Evolutionary conservation across 768 basidiomycete species (phyloP), one percentile per base, ranked within the genome.

Genomic region (Tricholoma saponaceum): DNA sequence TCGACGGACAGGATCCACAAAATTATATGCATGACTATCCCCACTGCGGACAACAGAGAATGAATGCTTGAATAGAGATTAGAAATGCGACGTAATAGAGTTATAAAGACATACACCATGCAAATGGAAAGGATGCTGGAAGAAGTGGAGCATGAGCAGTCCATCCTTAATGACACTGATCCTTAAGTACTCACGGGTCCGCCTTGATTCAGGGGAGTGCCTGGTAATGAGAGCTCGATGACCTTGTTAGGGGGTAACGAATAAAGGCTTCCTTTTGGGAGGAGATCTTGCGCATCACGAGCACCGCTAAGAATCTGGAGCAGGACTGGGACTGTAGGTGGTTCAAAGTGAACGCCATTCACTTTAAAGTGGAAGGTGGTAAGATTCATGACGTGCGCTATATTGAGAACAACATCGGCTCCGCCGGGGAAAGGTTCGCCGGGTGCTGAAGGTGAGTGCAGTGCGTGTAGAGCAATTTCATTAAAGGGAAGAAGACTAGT

Each of bases 271-370:
- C 78, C 79, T 1, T 66, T 39, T 0, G 75, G 70, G 2, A 76
- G 67, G 22, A 83, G 62, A 18, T 75, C 71, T 22, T 74, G 69
- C 0, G 77, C 73, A 2, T 53, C 60, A 12, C 68, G 64, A 6
- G 73, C 69, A 8, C 80, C 80, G 58, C 76, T 79, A 13, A 82
- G 60, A 49, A 82, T 77, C 57, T 79, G 78, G 26, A 79, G 67
- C 5, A 79, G 63, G 2, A 76, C 76, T 0, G 79, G 79, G 1
- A 74, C 70, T n/a, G 67, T 68, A 0, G 80, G 80, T 6, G 75
- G 66, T 1, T 52, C 49, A 52, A 71, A 76, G 1, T 68, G 43
- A 43, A 57, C 59, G 1, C 60, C 65, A 52, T 78, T 80, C 5
- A 75, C 61, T 22, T 47, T 61, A 51, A 67, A 75, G 1, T 20